Base-by-base conservation (phyloP, 257 asterid species). In the Cruciata laevipes region DNA sequence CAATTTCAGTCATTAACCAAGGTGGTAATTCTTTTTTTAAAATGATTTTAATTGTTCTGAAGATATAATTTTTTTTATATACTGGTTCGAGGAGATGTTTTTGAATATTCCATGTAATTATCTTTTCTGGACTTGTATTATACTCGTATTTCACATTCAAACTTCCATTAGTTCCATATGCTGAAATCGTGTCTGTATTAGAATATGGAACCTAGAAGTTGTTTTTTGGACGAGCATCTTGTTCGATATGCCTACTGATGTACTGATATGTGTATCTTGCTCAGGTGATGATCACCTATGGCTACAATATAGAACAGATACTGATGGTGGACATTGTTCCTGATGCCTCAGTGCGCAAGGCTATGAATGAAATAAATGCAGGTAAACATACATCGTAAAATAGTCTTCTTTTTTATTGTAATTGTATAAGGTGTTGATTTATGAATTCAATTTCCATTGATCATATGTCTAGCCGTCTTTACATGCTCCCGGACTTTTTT, bases 211-310 rank as follows among this genome's bases (percentile, higher is more conserved):
- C 31, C 70, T 66, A 66, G 11, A 11, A 30, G 12, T 6, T 66
- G 55, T 42, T 18, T 27, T 7, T 1, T 27, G 49, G 12, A 49
- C 11, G 12, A 47, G n/a, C 3, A 65, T 20, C 17, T 65, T 38
- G 68, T 64, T 40, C 10, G 3, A 0, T 20, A 24, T 66, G n/a
- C 33, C 63, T 16, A 32, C 74, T 52, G 35, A 56, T 71, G 51
- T 13, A 42, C 18, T 3, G 16, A 42, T 13, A 27, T 27, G 30
- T 27, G 65, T 69, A 75, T 71, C 70, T 52, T 66, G 57, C 70
- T 77, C 90, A 93, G 99, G 97, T 94, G 81, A 94, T 94, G 97
- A 89, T 95, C 73, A 95, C 95, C 5, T 94, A 94, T 84, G 99
- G 99, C 64, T 90, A 84, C 88, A 85, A 69, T 86, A 90, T 94